Base-by-base conservation (phyloP, 805 yeast species). In the Metschnikowia reukaufii region DNA sequence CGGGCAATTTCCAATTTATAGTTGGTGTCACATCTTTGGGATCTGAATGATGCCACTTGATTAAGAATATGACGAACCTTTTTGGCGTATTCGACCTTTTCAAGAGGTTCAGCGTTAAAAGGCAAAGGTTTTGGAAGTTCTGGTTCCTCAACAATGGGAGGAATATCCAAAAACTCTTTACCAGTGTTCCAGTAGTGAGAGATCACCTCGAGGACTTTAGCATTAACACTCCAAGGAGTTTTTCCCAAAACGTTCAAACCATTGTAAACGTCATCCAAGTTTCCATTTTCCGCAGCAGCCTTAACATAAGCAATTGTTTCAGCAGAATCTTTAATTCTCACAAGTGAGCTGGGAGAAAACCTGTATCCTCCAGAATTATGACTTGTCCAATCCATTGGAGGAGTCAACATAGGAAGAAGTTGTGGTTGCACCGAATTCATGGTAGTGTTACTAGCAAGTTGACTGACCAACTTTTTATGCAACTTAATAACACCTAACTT, bases 1-100 rank as follows among this genome's bases (percentile, higher is more conserved):
- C 98, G 78, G 0, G 99, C 98, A 61, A 94, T 89, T 65, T 94
- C 99, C 43, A 94, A 69, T 64, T 89, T 94, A 65, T 94, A 94
- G 64, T 94, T 92, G 52, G 88, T 76, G 66, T 91, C 97, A 70
- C 99, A 94, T 65, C 99, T 81, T 63, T 84, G 86, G 0, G 98
- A 91, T 65, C 94, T 82, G 51, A 78, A 74, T 18, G 84, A 73
- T 9, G 86, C 79, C 50, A 82, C 83, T 36, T 80, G 83, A 52
- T 82, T 79, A 17, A 82, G 74, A 7, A 79, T 57, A 31, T 71
- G 74, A 46, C 82, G 83, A 47, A 87, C 80, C 40, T 72, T 65
- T 21, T 81, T 72, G 55, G 83, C 83, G 79, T 94, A 88, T 40
- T 81, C 84, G 47, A 82, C 77, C 36, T 85, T 74, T 7, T 72